phyloP scores from a whole-genome alignment of 768 basidiomycete species.

The Macrocybe gigantea region DNA sequence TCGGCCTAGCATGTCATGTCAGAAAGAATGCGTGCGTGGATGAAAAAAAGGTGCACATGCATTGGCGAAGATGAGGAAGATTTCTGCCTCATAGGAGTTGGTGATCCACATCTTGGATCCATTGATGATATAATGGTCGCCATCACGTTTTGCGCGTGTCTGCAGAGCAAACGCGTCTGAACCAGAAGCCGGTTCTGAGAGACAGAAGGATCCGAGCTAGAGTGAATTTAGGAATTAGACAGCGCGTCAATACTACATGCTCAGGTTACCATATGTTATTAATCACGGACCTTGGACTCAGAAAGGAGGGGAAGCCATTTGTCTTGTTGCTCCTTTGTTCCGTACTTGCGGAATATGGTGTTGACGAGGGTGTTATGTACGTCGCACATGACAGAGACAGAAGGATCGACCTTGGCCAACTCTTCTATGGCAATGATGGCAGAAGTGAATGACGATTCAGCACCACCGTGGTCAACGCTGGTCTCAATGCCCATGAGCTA shows the following conservation, averaged over 20 bases:
- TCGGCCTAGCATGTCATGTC: slow-evolving; percentile 45
- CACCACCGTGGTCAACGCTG: slow-evolving; percentile 72
- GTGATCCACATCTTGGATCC: slow-evolving; percentile 99
- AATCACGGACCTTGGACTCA: slow-evolving; percentile 55
- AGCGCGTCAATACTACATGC: background rate
- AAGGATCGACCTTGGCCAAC: slow-evolving; percentile 92
- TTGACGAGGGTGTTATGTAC: slow-evolving; percentile 99
- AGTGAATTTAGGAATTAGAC: background rate
- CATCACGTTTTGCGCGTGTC: slow-evolving; percentile 85
- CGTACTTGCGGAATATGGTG: slow-evolving; percentile 87
- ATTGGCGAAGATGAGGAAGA: slow-evolving; percentile 94
- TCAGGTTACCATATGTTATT: background rate
- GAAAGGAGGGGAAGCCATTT: slow-evolving; percentile 86
- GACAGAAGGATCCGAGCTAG: slow-evolving; percentile 92
- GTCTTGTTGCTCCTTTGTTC: slow-evolving; percentile 76
- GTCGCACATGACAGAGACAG: slow-evolving; percentile 94
- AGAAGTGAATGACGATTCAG: slow-evolving; percentile 88
- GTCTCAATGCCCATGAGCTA: slow-evolving; percentile 99
- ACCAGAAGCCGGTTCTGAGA: slow-evolving; percentile 89
- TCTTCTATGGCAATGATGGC: slow-evolving; percentile 98
- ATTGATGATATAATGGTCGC: slow-evolving; percentile 80
- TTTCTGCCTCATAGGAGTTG: slow-evolving; percentile 87
- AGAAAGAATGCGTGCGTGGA: background rate
- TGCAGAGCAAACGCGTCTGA: slow-evolving; percentile 97
- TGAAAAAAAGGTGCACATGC: slow-evolving; percentile 33